phyloP scores from a whole-genome alignment of 495 filamentous ascomycete species.

The Tuber microsphaerosporum region DNA sequence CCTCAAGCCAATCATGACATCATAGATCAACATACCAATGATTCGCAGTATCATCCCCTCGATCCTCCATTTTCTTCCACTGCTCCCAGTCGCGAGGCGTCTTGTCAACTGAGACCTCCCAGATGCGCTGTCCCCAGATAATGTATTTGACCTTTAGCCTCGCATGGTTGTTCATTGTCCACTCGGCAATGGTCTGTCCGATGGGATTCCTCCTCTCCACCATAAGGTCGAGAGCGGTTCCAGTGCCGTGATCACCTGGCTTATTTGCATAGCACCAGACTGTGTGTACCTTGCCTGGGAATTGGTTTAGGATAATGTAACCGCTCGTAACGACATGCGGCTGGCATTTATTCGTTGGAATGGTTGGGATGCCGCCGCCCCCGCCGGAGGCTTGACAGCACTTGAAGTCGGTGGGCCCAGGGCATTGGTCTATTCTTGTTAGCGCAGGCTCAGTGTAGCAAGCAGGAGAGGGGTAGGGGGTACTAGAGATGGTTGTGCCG shows the following conservation, averaged over 20 bases:
- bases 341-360: slow-evolving; percentile 44
- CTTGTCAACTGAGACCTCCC: slow-evolving; percentile 42
- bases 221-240: slow-evolving; percentile 47
- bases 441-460: too few relatives aligned
- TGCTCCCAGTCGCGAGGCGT: slow-evolving; percentile 41
- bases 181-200: slow-evolving; percentile 46
- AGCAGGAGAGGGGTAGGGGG: not conserved
- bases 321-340: slow-evolving; percentile 42
- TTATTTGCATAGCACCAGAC: slow-evolving; percentile 35
- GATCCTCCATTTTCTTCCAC: slow-evolving; percentile 47
- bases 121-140: slow-evolving; percentile 45
- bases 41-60: slow-evolving; percentile 43
- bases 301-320: slow-evolving; percentile 41
- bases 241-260: slow-evolving; percentile 45
- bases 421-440: slow-evolving; percentile 40
- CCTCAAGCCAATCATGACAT: not conserved
- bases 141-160: slow-evolving; percentile 45
- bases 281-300: slow-evolving; percentile 41
- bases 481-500: slow-evolving; percentile 29
- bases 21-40: slow-evolving; percentile 40
- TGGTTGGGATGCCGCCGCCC: slow-evolving; percentile 15
- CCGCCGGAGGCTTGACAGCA: slow-evolving; percentile 42
- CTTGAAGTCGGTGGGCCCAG: slow-evolving; percentile 44
- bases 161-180: slow-evolving; percentile 46
- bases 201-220: slow-evolving; percentile 27